Evolutionary conservation across 176 grass and related monocot genomes (phyloP), one percentile per base, ranked within the genome.

Genomic region (Musa schizocarpa): DNA sequence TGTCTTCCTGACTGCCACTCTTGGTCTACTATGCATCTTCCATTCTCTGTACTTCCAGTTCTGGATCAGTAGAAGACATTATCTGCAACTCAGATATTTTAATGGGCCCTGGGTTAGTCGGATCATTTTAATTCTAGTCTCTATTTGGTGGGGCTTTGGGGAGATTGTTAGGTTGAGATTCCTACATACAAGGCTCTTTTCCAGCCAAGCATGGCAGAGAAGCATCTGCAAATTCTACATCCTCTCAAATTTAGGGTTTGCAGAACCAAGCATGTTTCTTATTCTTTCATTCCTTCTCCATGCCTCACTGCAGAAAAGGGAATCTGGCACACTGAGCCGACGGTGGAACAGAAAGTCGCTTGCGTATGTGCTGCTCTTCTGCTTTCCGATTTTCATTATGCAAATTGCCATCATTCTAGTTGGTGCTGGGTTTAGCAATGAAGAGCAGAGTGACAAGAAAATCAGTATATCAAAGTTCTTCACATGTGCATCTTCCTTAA

Each of bases 181-280:
- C 53, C 13, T 98, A 67, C 87, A 91, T 56, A 78, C 80, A 1
- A 77, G 78, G 34, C 34, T 93, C 25, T 78, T 87, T 79, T 83
- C 85, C 59, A 55, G 85, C 25, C 21, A 63, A 20, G 23, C 75
- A 78, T 93, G 90, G 82, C 88, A 90, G 71, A 77, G 23, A 22
- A 88, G 80, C 24, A 76, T 91, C 13, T 98, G 95, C 86, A 80
- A 89, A 75, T 85, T 93, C 75, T 98, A 93, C 52, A 77, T 93
- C 63, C 68, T 93, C 67, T 93, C 90, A 56, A 93, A 93, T 86
- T 77, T 98, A 29, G 95, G 95, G 50, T 93, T 98, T 87, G 90
- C 95, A 19, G 95, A 98, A 78, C 95, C 95, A 13, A 85, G 88
- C 58, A 82, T 98, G 75, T 93, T 98, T 85, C 61, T 98, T 55